A percentile compares a stretch with the other conserved stretches of the same genome.
Evolutionary conservation across 148 eudicot genomes (phyloP).

Genomic region (Silene conica): DNA sequence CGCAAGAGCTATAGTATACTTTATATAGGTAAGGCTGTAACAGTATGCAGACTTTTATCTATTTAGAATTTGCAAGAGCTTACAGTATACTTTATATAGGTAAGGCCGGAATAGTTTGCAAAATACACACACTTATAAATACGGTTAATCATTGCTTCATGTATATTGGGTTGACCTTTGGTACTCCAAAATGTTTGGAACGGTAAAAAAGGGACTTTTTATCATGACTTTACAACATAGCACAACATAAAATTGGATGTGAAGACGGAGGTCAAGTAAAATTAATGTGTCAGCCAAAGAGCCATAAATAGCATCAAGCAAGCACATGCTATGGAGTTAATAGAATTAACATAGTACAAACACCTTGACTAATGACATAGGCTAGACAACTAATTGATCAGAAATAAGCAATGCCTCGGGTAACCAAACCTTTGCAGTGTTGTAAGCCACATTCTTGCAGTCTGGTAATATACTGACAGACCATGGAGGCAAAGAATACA

Average conservation of each 20-base stretch:
- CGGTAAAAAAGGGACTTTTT: not conserved
- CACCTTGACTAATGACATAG: not conserved
- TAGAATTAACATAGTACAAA: not conserved
- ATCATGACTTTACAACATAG: not conserved
- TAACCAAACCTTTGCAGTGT: constrained; percentile 75
- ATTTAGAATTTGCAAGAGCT: not conserved
- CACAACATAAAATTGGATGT: constrained; percentile 6
- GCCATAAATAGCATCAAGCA: not conserved
- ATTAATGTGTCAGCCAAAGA: not conserved
- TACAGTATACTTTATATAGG: not conserved
- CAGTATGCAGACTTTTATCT: not conserved
- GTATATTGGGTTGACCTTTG: not conserved
- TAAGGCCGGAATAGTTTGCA: not conserved
- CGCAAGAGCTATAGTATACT: not conserved
- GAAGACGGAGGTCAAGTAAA: constrained; percentile 3
- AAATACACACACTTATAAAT: not conserved
- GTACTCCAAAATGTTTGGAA: not conserved
- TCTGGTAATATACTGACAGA: constrained; percentile 97
- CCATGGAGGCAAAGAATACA: constrained; percentile 85
- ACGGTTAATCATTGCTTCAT: not conserved
- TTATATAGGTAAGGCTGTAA: not conserved
- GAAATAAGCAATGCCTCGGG: constrained; percentile 6
- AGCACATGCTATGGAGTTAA: not conserved
- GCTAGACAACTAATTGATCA: constrained; percentile 9
- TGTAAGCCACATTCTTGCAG: constrained; percentile 77